Conservation (phyloP, 1,284 basidiomycete species). For the Sanguinoderma infundibulare region DNA sequence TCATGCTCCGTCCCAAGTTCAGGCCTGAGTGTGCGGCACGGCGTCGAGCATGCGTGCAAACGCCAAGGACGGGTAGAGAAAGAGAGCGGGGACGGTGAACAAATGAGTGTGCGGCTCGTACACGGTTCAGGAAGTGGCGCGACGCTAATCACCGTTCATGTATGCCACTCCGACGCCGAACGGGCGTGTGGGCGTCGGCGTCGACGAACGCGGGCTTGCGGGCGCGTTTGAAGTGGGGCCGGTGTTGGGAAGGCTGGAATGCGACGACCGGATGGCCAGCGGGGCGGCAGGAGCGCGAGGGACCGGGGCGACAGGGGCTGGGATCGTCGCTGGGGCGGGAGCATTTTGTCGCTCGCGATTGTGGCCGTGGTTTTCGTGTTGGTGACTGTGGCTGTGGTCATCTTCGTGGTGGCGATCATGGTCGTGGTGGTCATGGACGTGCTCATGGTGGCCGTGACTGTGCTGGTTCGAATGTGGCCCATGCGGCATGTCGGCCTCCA, state of each 20-base stretch:
- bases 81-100: conserved; percentile 5
- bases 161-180: conserved; percentile 31
- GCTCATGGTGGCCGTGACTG: conserved; percentile 13
- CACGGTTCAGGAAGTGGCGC: conserved; percentile 26
- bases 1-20: conserved; percentile 32
- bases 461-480: conserved; percentile 20
- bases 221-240: neutral
- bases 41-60: neutral
- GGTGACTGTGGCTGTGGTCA: neutral
- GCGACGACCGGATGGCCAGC: conserved; percentile 17
- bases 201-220: conserved; percentile 27
- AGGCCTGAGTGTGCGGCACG: neutral
- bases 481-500: conserved; percentile 21
- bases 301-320: conserved; percentile 20
- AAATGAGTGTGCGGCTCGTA: conserved; percentile 23
- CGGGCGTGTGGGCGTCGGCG: conserved; percentile 34
- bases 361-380: conserved; percentile 23
- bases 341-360: conserved; percentile 17
- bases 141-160: conserved; percentile 42
- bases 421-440: conserved; percentile 12
- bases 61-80: no score
- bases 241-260: neutral
- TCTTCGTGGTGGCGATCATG: conserved; percentile 11
- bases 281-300: conserved; percentile 27
- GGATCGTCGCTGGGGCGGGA: conserved; percentile 9